Evolutionary conservation across 2,329 filamentous ascomycete genomes (phyloP).

Genomic region (Aspergillus vadensis): DNA sequence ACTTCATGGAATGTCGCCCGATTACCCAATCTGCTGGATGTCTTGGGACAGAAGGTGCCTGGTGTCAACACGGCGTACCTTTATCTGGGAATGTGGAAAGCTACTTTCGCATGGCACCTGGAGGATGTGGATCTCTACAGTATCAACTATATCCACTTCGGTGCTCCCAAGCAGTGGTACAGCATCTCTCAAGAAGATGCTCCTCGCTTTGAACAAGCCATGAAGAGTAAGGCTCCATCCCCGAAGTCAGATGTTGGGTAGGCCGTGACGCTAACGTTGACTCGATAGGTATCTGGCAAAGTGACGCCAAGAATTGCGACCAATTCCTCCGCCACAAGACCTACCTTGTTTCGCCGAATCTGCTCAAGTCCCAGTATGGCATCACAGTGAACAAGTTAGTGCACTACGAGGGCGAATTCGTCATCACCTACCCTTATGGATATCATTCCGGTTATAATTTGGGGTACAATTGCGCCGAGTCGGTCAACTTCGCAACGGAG

Average conservation of each 20-base stretch:
- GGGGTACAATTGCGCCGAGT: slow-evolving; percentile 98
- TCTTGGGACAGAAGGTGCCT: slow-evolving; percentile 91
- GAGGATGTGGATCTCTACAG: slow-evolving; percentile 99
- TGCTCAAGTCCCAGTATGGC: slow-evolving; percentile 82
- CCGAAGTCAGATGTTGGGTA: neutral
- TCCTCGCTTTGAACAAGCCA: slow-evolving; percentile 86
- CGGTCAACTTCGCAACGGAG: slow-evolving; percentile 96
- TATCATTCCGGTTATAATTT: slow-evolving; percentile 98
- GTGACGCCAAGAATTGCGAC: slow-evolving; percentile 90
- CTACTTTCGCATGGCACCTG: slow-evolving; percentile 97
- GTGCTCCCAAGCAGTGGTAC: slow-evolving; percentile 99
- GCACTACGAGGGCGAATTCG: slow-evolving; percentile 94
- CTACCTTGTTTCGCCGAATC: slow-evolving; percentile 89
- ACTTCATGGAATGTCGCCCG: slow-evolving; percentile 93
- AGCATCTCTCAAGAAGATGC: slow-evolving; percentile 97
- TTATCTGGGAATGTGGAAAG: slow-evolving; percentile 99
- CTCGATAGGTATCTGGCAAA: slow-evolving; percentile 73
- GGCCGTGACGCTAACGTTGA: neutral
- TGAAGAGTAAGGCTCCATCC: slow-evolving; percentile 64
- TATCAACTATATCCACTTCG: slow-evolving; percentile 99
- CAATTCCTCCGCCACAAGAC: slow-evolving; percentile 98
- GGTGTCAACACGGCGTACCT: slow-evolving; percentile 98
- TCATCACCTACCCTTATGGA: slow-evolving; percentile 97
- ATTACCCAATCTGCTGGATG: slow-evolving; percentile 87
- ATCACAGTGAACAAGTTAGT: slow-evolving; percentile 96